Percentiles rank a stretch among this genome's conserved stretches.
Conservation (phyloP, 2,329 filamentous ascomycete species). For the Cryphonectria radicalis region DNA sequence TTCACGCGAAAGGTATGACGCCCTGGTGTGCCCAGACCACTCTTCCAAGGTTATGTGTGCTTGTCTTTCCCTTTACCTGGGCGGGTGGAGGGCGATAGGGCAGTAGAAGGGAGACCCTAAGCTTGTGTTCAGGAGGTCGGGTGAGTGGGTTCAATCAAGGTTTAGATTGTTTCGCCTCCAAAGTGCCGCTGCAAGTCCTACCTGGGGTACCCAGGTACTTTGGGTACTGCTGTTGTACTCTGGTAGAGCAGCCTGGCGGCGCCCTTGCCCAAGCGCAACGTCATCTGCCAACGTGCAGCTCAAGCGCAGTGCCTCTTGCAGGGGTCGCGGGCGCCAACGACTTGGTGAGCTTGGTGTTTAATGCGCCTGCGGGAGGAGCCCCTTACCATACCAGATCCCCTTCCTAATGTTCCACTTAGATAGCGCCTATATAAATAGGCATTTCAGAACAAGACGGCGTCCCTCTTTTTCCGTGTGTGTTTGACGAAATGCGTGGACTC, state of each 20-base stretch:
- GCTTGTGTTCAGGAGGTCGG: conserved; percentile 9
- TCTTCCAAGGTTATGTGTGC: not conserved
- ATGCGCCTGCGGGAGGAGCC: conserved; percentile 7
- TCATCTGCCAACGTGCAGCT: conserved; percentile 12
- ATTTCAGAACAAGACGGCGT: not conserved
- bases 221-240: not conserved
- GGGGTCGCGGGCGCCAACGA: conserved; percentile 8
- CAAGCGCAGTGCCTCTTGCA: conserved; percentile 10
- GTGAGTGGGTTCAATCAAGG: not conserved
- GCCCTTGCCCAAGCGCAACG: conserved; percentile 6
- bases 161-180: conserved; percentile 11
- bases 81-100: conserved; percentile 12
- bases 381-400: conserved; percentile 1
- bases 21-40: not conserved
- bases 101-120: conserved; percentile 12
- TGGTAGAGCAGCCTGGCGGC: not conserved
- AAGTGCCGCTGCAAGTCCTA: conserved; percentile 13
- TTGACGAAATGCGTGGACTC: not conserved
- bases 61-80: not conserved
- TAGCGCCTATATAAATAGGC: conserved; percentile 23
- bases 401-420: not conserved
- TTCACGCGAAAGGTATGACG: not conserved
- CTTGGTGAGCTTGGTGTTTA: not conserved
- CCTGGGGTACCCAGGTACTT: not conserved
- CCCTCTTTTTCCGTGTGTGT: not conserved